phyloP scores from a whole-genome alignment of 768 basidiomycete genomes.

The Asterophora parasitica region DNA sequence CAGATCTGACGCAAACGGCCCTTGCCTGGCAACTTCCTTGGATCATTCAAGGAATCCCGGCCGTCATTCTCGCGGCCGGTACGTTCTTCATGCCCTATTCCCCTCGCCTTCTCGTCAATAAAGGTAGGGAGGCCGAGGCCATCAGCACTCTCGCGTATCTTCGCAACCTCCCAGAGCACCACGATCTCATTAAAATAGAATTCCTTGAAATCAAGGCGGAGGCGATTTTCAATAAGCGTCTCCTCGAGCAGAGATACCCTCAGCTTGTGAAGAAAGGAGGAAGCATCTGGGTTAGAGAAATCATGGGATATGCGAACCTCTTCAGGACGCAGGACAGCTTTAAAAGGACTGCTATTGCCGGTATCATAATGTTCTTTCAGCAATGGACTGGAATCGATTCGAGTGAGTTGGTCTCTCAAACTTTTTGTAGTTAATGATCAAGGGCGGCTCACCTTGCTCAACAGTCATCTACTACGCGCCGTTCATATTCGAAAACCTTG shows the following conservation, averaged over 20 bases:
- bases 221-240: constrained; percentile 13
- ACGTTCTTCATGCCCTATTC: constrained; percentile 35
- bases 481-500: constrained; percentile 35
- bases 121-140: constrained; percentile 32
- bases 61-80: constrained; percentile 24
- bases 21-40: constrained; percentile 17
- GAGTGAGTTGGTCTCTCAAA: constrained; percentile 4
- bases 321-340: constrained; percentile 16
- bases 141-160: constrained; percentile 28
- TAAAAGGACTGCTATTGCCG: constrained; percentile 13
- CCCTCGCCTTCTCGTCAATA: constrained; percentile 37
- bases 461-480: constrained; percentile 18
- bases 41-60: constrained; percentile 31
- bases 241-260: constrained; percentile 20
- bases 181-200: constrained; percentile 31
- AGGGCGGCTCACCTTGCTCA: background rate
- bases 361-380: constrained; percentile 17
- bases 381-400: constrained; percentile 24
- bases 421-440: no score
- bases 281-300: constrained; percentile 12
- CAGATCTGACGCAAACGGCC: constrained; percentile 9
- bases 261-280: constrained; percentile 14
- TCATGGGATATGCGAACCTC: constrained; percentile 15
- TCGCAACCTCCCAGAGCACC: constrained; percentile 27
- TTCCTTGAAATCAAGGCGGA: constrained; percentile 29